Evolutionary conservation across 2,329 filamentous ascomycete genomes (phyloP), one percentile per base, ranked within the genome.

Genomic region (Diaporthe sp.): DNA sequence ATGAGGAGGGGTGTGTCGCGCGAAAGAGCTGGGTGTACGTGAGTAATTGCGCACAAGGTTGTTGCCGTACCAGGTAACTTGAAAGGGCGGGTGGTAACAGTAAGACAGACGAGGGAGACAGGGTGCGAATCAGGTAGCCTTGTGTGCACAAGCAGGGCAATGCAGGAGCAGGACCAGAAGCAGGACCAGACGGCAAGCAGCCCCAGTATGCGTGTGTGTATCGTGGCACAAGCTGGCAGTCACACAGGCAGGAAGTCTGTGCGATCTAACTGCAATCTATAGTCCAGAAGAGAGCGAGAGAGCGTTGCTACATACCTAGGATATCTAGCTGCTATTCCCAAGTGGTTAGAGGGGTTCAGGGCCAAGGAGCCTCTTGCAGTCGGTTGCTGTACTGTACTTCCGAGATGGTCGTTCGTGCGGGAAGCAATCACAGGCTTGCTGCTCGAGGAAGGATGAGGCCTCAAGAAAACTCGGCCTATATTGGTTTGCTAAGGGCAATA

Each of bases 1-100:
- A 57, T 61, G 60, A 58, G 67, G 40, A 70, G 72, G 67, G 55
- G 72, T 71, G 74, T 67, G 66, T 70, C 42, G 60, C 58, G 71
- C 50, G n/a, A 64, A 75, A 57, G 73, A 57, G 52, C 54, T 64
- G 60, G 74, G 71, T 60, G 74, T 69, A 74, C 33, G 72, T 74
- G 72, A 71, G 66, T 71, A 74, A 47, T 58, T 64, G 57, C 54
- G 54, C 38, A 13, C 67, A 47, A 57, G 67, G 52, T 69, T 54
- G 52, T 69, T 54, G 61, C 61, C 33, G 64, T 38, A 40, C 30
- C 42, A 40, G 35, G 54, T 35, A 42, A 42, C n/a, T 60, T 45
- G 54, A 52, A 60, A 12, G 33, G 30, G 57, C 57, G 28, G 55
- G 22, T 54, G 69, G 45, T 47, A 72, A 64, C 69, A 45, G 70